phyloP scores from a whole-genome alignment of 1,284 basidiomycete species.

The Cutaneotrichosporon dermatis region DNA sequence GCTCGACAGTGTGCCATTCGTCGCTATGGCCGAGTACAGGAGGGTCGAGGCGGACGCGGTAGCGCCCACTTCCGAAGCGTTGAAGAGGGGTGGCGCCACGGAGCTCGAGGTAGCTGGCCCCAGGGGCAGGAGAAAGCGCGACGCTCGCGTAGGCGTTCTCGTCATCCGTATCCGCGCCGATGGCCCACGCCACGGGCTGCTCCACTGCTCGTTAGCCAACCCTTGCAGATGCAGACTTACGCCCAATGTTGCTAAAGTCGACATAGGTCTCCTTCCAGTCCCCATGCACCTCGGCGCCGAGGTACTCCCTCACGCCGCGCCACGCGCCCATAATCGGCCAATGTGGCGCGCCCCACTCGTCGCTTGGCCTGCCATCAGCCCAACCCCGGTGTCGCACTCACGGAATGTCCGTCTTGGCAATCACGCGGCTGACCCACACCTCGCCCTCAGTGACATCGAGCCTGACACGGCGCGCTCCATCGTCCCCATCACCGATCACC shows the following conservation, averaged over 20 bases:
- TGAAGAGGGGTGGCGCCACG: neutral
- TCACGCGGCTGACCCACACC: neutral
- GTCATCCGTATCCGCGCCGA: neutral
- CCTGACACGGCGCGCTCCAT: neutral
- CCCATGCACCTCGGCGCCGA: neutral
- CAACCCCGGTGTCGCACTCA: neutral
- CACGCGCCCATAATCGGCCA: neutral
- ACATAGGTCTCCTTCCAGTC: neutral
- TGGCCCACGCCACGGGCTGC: neutral
- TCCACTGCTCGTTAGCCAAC: neutral
- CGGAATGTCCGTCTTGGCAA: neutral
- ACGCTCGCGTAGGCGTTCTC: neutral
- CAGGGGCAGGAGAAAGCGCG: neutral
- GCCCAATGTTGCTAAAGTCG: neutral
- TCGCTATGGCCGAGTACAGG: neutral
- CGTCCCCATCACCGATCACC: neutral
- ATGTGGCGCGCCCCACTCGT: conserved; percentile 2
- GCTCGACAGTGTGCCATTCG: neutral
- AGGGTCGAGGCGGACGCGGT: neutral
- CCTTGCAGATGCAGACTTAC: neutral
- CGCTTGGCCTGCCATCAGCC: neutral
- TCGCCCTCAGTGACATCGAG: neutral
- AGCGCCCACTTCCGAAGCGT: neutral
- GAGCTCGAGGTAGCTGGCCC: neutral
- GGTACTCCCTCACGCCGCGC: neutral